Evolutionary conservation across 2,329 filamentous ascomycete species (phyloP).

Genomic region (Zasmidium citrigriseum): DNA sequence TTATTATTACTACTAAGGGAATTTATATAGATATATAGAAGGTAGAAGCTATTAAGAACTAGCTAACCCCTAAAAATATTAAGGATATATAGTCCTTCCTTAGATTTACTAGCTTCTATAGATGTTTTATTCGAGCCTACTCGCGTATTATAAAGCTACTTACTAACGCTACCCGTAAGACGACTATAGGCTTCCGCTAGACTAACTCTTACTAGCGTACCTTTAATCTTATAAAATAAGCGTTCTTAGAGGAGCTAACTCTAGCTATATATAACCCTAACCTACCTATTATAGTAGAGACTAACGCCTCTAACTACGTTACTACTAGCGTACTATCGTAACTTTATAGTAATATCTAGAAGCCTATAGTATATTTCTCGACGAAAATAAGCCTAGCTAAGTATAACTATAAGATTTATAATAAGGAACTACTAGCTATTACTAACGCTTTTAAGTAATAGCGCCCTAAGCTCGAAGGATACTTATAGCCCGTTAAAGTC

Average conservation of each 20-base stretch:
- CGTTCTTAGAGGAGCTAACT: neutral
- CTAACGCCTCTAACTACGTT: neutral
- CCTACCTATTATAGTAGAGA: neutral
- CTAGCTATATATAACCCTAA: neutral
- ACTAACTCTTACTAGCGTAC: neutral
- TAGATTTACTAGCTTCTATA: too few relatives aligned
- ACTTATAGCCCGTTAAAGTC: neutral
- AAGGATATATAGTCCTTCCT: slow-evolving; percentile 8
- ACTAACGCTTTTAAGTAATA: slow-evolving; percentile 32
- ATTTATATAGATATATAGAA: slow-evolving; percentile 23
- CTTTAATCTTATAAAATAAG: neutral
- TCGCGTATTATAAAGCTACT: neutral
- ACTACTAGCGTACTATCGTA: neutral
- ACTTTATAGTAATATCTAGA: neutral
- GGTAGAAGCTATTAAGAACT: slow-evolving; percentile 2
- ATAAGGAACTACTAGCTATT: slow-evolving; percentile 35
- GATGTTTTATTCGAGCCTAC: neutral
- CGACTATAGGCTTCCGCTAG: neutral
- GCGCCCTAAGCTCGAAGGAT: slow-evolving; percentile 25
- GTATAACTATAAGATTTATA: slow-evolving; percentile 18
- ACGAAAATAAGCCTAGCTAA: neutral
- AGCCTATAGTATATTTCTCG: slow-evolving; percentile 4
- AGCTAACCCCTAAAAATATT: neutral
- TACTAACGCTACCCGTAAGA: neutral
- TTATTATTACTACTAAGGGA: slow-evolving; percentile 26